phyloP scores from a whole-genome alignment of 2,329 filamentous ascomycete genomes.

The Arthrobotrys musiformis region DNA sequence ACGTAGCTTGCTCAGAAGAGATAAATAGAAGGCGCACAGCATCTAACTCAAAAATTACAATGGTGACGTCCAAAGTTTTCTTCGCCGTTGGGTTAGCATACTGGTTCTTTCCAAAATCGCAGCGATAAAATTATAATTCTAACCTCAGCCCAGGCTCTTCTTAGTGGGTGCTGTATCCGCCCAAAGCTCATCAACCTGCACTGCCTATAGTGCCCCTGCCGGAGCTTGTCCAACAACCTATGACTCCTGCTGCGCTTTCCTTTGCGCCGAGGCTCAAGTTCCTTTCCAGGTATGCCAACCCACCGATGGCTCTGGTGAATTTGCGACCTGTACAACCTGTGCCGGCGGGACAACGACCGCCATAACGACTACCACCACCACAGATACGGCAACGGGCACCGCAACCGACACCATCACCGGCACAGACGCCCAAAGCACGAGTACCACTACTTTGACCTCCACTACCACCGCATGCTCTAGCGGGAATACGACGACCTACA shows the following conservation, averaged over 20 bases:
- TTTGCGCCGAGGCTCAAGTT: conserved; percentile 45
- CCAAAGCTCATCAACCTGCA: conserved; percentile 29
- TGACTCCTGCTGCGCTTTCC: conserved; percentile 35
- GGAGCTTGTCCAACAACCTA: conserved; percentile 41
- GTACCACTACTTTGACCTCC: conserved; percentile 34
- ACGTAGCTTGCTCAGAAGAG: too few relatives aligned
- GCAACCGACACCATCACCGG: conserved; percentile 4
- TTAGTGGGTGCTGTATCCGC: conserved; percentile 14
- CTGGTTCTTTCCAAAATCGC: too few relatives aligned
- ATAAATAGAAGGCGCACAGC: conserved; percentile 6
- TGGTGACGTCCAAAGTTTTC: neutral
- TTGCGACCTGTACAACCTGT: conserved; percentile 33
- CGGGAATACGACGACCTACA: conserved; percentile 2
- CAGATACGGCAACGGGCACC: neutral
- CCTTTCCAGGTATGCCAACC: conserved; percentile 38
- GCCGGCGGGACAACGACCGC: neutral
- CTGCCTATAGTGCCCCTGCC: conserved; percentile 26
- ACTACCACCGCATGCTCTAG: conserved; percentile 33
- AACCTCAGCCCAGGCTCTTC: neutral
- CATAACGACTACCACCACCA: neutral
- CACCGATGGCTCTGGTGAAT: conserved; percentile 26
- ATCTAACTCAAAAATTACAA: conserved; percentile 13
- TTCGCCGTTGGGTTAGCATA: neutral
- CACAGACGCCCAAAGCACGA: neutral
- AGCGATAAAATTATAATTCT: too few relatives aligned